These are phyloP conservation scores for Paraurostyla sp. DNA, from an alignment of 73 alveolate species.

Conservation along the genomic window DNA sequence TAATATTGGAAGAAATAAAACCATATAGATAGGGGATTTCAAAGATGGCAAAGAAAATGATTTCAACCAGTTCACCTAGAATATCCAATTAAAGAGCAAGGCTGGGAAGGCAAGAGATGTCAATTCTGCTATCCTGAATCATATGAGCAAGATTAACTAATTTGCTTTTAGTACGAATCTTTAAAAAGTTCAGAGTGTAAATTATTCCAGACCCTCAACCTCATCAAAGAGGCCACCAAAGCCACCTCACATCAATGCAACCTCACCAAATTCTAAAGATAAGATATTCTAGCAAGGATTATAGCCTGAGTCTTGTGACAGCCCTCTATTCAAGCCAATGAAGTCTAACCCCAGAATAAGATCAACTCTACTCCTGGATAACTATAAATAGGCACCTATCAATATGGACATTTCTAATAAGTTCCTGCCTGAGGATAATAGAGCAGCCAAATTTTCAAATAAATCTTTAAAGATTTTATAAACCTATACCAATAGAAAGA, in stretches of 20 bases:
- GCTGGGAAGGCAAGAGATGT: too few relatives aligned
- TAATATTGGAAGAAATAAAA: too few relatives aligned
- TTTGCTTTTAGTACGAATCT: neutral
- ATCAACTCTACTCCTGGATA: neutral
- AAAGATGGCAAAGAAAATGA: too few relatives aligned
- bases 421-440: neutral
- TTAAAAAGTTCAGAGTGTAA: neutral
- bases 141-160: neutral
- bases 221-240: conserved; percentile 12
- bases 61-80: too few relatives aligned
- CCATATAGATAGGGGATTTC: too few relatives aligned
- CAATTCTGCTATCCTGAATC: too few relatives aligned
- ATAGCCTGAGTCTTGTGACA: neutral
- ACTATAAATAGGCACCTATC: too few relatives aligned
- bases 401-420: too few relatives aligned
- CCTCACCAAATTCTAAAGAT: neutral
- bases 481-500: neutral
- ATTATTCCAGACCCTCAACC: neutral
- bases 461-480: neutral
- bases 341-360: conserved; percentile 12
- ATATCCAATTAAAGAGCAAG: too few relatives aligned
- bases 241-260: conserved; percentile 1
- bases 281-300: neutral
- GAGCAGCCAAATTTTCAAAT: neutral
- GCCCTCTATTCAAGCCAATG: conserved; percentile 27